phyloP scores from a whole-genome alignment of 2,329 filamentous ascomycete genomes.

The Cladobotryum mycophilum region DNA sequence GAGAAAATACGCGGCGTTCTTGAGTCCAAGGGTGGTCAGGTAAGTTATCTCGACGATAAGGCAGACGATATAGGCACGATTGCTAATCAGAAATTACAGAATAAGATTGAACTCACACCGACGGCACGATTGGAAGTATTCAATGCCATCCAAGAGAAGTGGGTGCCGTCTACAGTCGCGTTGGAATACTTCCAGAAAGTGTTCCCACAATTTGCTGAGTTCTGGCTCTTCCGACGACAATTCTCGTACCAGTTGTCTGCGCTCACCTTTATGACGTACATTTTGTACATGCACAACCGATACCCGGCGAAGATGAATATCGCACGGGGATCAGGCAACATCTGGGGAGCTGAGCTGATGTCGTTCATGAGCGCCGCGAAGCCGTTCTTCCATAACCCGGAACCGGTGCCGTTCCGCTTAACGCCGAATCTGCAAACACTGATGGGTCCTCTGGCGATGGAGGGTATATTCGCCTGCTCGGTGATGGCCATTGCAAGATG shows the following conservation, averaged over 20 bases:
- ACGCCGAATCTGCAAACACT: conserved; percentile 94
- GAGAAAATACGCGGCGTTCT: conserved; percentile 78
- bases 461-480: conserved; percentile 91
- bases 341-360: conserved; percentile 94
- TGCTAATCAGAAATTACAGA: conserved; percentile 38
- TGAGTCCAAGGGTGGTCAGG: conserved; percentile 54
- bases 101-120: conserved; percentile 61
- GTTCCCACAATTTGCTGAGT: conserved; percentile 85
- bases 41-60: conserved; percentile 32
- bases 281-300: conserved; percentile 93
- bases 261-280: conserved; percentile 97
- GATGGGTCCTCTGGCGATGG: conserved; percentile 91
- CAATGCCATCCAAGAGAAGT: conserved; percentile 87
- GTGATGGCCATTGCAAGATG: conserved; percentile 96
- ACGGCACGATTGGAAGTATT: conserved; percentile 85
- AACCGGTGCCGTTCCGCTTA: conserved; percentile 93
- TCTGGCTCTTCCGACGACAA: conserved; percentile 97
- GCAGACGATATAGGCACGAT: not conserved
- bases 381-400: conserved; percentile 88
- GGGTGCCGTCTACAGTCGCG: conserved; percentile 75
- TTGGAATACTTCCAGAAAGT: conserved; percentile 84
- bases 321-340: conserved; percentile 77
- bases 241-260: conserved; percentile 94
- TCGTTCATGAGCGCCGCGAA: conserved; percentile 79
- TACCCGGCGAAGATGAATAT: conserved; percentile 96